Percentiles rank a stretch among this genome's conserved stretches.
Evolutionary conservation across 306 rosid genomes (phyloP).

Genomic region (Lablab purpureus): DNA sequence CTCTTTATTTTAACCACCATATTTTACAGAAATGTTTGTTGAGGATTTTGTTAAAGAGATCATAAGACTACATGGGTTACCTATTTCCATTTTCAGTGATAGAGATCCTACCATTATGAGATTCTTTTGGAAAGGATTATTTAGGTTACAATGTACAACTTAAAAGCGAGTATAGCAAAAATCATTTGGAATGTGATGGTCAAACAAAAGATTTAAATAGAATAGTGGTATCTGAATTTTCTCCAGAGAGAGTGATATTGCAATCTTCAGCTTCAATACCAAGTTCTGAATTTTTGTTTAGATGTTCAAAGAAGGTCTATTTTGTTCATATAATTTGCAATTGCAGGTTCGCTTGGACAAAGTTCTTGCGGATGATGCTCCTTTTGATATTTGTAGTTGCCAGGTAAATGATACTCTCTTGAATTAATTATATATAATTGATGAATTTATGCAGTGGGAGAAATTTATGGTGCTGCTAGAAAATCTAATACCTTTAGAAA

Average conservation of each 20-base stretch:
- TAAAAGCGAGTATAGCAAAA: no score
- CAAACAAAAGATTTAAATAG: no score
- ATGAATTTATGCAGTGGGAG: conserved; percentile 14
- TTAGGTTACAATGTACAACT: no score
- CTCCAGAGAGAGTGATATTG: not conserved
- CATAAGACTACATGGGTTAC: no score
- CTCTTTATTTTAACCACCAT: no score
- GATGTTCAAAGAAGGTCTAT: conserved; percentile 32
- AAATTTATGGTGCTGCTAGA: not conserved
- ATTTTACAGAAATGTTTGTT: no score
- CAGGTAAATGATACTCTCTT: conserved; percentile 64
- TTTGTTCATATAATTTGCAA: conserved; percentile 31
- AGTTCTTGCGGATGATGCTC: conserved; percentile 88
- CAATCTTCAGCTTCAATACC: conserved; percentile 15
- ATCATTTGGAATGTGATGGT: no score
- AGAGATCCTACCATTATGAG: no score
- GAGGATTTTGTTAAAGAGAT: no score
- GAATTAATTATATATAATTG: conserved; percentile 11
- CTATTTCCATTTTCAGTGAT: no score
- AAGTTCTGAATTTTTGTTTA: conserved; percentile 36
- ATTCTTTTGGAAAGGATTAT: no score
- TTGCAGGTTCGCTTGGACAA: conserved; percentile 81
- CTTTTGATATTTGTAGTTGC: conserved; percentile 91
- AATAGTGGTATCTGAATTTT: not conserved
- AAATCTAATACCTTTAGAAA: conserved; percentile 9